Evolutionary conservation across 2,329 filamentous ascomycete genomes (phyloP).

Genomic region (Diaporthe sp.): DNA sequence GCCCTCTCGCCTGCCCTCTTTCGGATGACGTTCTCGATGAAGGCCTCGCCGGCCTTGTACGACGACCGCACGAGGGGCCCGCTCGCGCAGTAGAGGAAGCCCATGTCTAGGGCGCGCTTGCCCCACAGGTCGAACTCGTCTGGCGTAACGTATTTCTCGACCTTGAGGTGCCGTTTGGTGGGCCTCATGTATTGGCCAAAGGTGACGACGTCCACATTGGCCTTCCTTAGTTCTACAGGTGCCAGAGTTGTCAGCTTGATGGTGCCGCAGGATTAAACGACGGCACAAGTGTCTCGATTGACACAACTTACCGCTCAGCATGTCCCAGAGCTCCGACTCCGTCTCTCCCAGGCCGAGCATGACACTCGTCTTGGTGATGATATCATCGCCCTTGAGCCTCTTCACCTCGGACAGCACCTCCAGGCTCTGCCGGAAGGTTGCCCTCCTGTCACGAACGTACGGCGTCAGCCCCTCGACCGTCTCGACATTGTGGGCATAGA

Average conservation of each 20-base stretch:
- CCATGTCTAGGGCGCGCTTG: slow-evolving; percentile 89
- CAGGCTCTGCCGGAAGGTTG: slow-evolving; percentile 88
- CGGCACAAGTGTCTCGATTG: background rate
- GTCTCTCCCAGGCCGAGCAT: slow-evolving; percentile 97
- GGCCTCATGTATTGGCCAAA: slow-evolving; percentile 99
- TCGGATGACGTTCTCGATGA: slow-evolving; percentile 97
- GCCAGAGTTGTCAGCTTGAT: background rate
- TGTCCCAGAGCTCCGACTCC: slow-evolving; percentile 84
- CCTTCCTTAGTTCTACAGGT: slow-evolving; percentile 75
- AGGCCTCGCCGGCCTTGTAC: slow-evolving; percentile 98
- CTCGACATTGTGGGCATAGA: slow-evolving; percentile 97
- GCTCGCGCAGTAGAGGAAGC: slow-evolving; percentile 95
- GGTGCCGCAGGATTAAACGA: background rate
- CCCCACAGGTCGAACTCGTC: slow-evolving; percentile 93
- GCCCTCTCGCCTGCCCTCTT: slow-evolving; percentile 71
- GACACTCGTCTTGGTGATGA: slow-evolving; percentile 98
- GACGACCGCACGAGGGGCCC: slow-evolving; percentile 93
- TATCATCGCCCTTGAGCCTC: slow-evolving; percentile 71
- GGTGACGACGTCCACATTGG: slow-evolving; percentile 91
- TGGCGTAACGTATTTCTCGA: slow-evolving; percentile 94
- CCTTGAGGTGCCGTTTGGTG: slow-evolving; percentile 97
- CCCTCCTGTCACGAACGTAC: slow-evolving; percentile 87
- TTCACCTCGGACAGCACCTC: slow-evolving; percentile 85
- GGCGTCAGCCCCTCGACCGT: slow-evolving; percentile 92
- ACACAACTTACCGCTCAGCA: slow-evolving; percentile 70